phyloP scores from a whole-genome alignment of 495 filamentous ascomycete species.

The Xylaria sp. region DNA sequence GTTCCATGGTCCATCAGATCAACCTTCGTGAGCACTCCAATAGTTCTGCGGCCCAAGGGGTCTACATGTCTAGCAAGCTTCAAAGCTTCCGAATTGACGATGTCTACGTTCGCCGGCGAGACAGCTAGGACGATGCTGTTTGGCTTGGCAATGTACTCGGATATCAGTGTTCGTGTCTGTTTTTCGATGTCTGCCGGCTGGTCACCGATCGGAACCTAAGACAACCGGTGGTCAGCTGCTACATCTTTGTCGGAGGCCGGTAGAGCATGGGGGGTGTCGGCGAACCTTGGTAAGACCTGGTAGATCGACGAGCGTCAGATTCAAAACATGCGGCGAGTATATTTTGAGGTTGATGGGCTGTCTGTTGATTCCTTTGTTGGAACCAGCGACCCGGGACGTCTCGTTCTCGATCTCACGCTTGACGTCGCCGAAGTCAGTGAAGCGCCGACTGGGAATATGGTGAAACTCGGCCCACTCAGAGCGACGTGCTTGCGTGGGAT shows the following conservation, averaged over 20 bases:
- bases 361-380: conserved; percentile 97
- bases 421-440: conserved; percentile 90
- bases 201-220: conserved; percentile 90
- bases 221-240: conserved; percentile 24
- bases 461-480: conserved; percentile 97
- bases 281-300: conserved; percentile 93
- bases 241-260: conserved; percentile 1
- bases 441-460: conserved; percentile 86
- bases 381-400: conserved; percentile 92
- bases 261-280: conserved; percentile 12
- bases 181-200: conserved; percentile 99
- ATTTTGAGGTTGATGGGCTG: conserved; percentile 99
- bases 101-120: conserved; percentile 95
- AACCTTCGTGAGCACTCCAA: conserved; percentile 96
- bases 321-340: conserved; percentile 96
- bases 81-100: conserved; percentile 97
- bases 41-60: conserved; percentile 90
- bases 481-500: conserved; percentile 51
- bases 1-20: conserved; percentile 99
- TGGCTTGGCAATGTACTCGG: conserved; percentile 98
- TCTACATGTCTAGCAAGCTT: conserved; percentile 98
- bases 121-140: conserved; percentile 98
- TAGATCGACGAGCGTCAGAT: conserved; percentile 93
- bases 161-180: conserved; percentile 94
- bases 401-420: conserved; percentile 98